phyloP scores from a whole-genome alignment of 257 asterid species.

The Gentiana straminea region DNA sequence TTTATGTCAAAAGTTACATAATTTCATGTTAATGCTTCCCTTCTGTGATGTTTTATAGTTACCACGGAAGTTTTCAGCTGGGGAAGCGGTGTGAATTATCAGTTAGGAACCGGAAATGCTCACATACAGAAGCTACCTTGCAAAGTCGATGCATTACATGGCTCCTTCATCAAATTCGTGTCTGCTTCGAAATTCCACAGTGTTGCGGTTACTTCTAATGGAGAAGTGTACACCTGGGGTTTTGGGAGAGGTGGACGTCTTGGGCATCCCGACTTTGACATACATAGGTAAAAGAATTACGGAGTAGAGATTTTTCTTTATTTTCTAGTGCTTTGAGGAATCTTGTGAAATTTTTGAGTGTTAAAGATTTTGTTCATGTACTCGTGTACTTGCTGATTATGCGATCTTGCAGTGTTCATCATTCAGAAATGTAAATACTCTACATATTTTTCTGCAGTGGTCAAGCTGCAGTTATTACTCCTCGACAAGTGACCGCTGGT shows the following conservation, averaged over 20 bases:
- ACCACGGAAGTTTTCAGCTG: conserved; percentile 93
- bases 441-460: conserved; percentile 46
- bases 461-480: conserved; percentile 99
- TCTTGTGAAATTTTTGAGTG: not conserved
- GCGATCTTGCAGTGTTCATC: not conserved
- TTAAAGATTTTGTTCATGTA: not conserved
- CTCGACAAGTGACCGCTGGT: conserved; percentile 83
- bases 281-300: conserved; percentile 58
- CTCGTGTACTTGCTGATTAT: not conserved
- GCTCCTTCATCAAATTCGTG: conserved; percentile 47
- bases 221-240: conserved; percentile 98
- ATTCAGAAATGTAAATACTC: not conserved
- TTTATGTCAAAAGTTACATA: not conserved
- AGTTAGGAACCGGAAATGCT: conserved; percentile 96
- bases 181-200: conserved; percentile 97
- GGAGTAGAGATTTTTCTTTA: conserved; percentile 1
- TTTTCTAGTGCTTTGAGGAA: not conserved
- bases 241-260: conserved; percentile 99
- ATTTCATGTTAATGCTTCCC: not conserved
- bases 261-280: conserved; percentile 95
- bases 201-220: conserved; percentile 71
- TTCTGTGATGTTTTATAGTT: conserved; percentile 26
- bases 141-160: conserved; percentile 89
- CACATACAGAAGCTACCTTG: conserved; percentile 95
- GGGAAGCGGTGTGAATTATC: conserved; percentile 99